Conservation (phyloP, 352 stramenopile genomes). For the Phytophthora pistaciae region DNA sequence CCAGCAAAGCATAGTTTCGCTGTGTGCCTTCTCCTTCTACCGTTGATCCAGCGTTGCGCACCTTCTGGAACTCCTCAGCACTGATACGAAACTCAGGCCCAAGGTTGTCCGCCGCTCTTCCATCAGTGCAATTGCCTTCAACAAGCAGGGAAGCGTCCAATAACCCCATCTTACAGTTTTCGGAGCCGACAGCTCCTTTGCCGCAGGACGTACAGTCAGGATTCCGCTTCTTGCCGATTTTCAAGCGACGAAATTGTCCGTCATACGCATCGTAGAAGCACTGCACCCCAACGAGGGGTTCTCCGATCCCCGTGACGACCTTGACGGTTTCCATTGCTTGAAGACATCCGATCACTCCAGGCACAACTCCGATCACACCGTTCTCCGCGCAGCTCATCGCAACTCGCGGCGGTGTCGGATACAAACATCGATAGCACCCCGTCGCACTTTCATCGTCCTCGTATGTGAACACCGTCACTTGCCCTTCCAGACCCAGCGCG, state of each 20-base stretch:
- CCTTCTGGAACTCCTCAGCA: slow-evolving; percentile 42
- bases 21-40: background rate
- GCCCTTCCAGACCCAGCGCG: slow-evolving; percentile 96
- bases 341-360: slow-evolving; percentile 94
- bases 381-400: slow-evolving; percentile 94
- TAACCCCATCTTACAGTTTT: background rate
- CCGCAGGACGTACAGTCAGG: slow-evolving; percentile 53
- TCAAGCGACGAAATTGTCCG: slow-evolving; percentile 71
- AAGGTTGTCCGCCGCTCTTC: slow-evolving; percentile 22
- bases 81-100: slow-evolving; percentile 43
- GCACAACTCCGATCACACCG: slow-evolving; percentile 96
- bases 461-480: slow-evolving; percentile 97
- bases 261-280: slow-evolving; percentile 87
- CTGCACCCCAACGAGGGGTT: slow-evolving; percentile 67
- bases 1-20: slow-evolving; percentile 58
- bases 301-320: slow-evolving; percentile 78
- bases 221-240: slow-evolving; percentile 52
- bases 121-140: slow-evolving; percentile 24
- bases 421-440: slow-evolving; percentile 98
- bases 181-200: background rate
- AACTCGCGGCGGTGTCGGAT: slow-evolving; percentile 86
- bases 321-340: slow-evolving; percentile 96
- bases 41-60: slow-evolving; percentile 28
- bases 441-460: slow-evolving; percentile 34
- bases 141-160: slow-evolving; percentile 22